phyloP scores from a whole-genome alignment of 2,329 filamentous ascomycete genomes.

The Colletotrichum spinosum region DNA sequence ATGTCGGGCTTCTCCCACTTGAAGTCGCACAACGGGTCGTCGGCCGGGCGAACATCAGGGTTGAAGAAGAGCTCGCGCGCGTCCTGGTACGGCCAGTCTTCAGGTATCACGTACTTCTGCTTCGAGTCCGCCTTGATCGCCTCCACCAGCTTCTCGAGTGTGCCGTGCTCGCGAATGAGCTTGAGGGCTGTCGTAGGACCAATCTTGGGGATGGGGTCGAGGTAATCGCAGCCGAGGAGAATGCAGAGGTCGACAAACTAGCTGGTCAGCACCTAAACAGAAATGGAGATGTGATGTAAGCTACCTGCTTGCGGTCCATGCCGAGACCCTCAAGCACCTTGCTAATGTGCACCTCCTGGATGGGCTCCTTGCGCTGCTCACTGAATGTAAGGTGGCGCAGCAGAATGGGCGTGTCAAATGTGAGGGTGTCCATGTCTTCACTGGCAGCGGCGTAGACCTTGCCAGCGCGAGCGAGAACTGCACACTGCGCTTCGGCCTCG shows the following conservation, averaged over 20 bases:
- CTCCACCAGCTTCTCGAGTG: slow-evolving; percentile 88
- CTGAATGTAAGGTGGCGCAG: slow-evolving; percentile 95
- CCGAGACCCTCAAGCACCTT: slow-evolving; percentile 86
- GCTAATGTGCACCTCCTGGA: slow-evolving; percentile 92
- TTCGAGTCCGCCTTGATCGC: slow-evolving; percentile 80
- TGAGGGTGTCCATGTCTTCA: slow-evolving; percentile 99
- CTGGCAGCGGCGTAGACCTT: slow-evolving; percentile 98
- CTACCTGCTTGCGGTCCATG: slow-evolving; percentile 89
- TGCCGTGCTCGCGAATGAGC: slow-evolving; percentile 91
- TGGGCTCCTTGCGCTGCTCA: slow-evolving; percentile 96
- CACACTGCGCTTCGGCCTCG: slow-evolving; percentile 97
- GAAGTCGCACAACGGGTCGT: slow-evolving; percentile 91
- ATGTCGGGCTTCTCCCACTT: slow-evolving; percentile 97
- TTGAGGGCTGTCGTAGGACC: slow-evolving; percentile 93
- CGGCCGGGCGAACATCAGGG: slow-evolving; percentile 86
- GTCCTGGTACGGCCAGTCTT: slow-evolving; percentile 97
- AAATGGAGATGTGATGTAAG: slow-evolving; percentile 26
- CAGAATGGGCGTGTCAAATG: slow-evolving; percentile 92
- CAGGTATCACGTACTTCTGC: slow-evolving; percentile 85
- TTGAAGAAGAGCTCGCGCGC: slow-evolving; percentile 92
- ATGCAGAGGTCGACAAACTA: slow-evolving; percentile 97
- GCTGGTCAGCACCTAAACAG: background rate
- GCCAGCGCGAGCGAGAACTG: slow-evolving; percentile 85
- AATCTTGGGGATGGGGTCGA: slow-evolving; percentile 95
- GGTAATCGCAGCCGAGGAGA: slow-evolving; percentile 95